phyloP scores from a whole-genome alignment of 164 flowering plant species.

The Aristolochia fimbriata region DNA sequence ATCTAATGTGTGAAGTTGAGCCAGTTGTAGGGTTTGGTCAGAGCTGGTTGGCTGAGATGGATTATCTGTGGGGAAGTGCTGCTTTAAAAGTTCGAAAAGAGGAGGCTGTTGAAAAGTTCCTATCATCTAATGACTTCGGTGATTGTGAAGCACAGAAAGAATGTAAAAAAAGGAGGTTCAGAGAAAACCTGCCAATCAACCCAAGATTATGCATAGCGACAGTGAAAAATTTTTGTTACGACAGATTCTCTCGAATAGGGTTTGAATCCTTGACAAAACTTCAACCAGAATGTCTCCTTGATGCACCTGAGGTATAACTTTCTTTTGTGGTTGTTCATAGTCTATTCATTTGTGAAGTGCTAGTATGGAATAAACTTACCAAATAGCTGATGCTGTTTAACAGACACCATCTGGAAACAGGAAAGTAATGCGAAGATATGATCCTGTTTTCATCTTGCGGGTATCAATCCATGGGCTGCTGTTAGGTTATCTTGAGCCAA shows the following conservation, averaged over 20 bases:
- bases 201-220: slow-evolving; percentile 51
- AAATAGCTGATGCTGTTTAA: slow-evolving; percentile 3
- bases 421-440: slow-evolving; percentile 38
- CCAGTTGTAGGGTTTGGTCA: slow-evolving; percentile 22
- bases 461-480: slow-evolving; percentile 65
- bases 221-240: slow-evolving; percentile 53
- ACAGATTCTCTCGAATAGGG: slow-evolving; percentile 22
- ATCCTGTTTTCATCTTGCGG: slow-evolving; percentile 75
- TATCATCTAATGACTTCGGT: slow-evolving; percentile 12
- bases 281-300: slow-evolving; percentile 14
- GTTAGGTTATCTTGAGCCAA: slow-evolving; percentile 56
- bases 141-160: slow-evolving; percentile 39
- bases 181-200: slow-evolving; percentile 70
- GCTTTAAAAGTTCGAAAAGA: slow-evolving; percentile 42
- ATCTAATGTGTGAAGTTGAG: slow-evolving; percentile 51
- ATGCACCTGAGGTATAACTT: slow-evolving; percentile 25
- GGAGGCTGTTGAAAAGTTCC: slow-evolving; percentile 22
- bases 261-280: slow-evolving; percentile 12
- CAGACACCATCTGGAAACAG: slow-evolving; percentile 25
- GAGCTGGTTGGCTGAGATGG: slow-evolving; percentile 40
- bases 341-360: neutral
- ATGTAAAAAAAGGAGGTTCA: slow-evolving; percentile 41
- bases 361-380: neutral
- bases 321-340: slow-evolving; percentile 3
- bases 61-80: slow-evolving; percentile 84